Evolutionary conservation across 2,329 filamentous ascomycete species (phyloP).

Genomic region (Pleurostoma richardsiae): DNA sequence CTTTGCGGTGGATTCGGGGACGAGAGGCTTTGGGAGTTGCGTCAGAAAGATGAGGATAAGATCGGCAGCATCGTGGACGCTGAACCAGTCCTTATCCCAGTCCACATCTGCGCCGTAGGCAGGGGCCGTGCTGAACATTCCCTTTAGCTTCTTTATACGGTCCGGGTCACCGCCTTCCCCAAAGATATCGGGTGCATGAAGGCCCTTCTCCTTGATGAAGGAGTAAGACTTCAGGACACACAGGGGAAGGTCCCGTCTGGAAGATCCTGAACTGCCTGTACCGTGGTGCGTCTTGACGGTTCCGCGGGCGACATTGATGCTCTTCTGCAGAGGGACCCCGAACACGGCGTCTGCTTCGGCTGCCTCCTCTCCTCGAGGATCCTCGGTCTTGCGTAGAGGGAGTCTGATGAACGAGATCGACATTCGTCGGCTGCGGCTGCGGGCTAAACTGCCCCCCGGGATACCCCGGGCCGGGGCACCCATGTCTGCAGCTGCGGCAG

Average conservation of each 20-base stretch:
- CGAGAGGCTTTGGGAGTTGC: constrained; percentile 30
- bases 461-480: too few species aligned
- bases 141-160: constrained; percentile 27
- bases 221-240: constrained; percentile 33
- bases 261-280: constrained; percentile 22
- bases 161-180: constrained; percentile 24
- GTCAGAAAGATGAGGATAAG: constrained; percentile 32
- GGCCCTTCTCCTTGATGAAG: constrained; percentile 26
- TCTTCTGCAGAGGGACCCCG: constrained; percentile 31
- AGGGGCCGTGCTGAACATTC: constrained; percentile 27
- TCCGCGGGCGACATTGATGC: constrained; percentile 31
- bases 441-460: background rate
- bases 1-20: constrained; percentile 29
- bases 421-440: constrained; percentile 12
- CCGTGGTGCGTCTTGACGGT: constrained; percentile 30
- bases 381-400: constrained; percentile 18
- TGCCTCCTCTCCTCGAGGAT: constrained; percentile 16
- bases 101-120: constrained; percentile 28
- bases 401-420: constrained; percentile 25
- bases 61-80: constrained; percentile 34
- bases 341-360: constrained; percentile 26
- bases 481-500: too few species aligned
- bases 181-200: constrained; percentile 30
- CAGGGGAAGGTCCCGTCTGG: constrained; percentile 33
- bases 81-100: constrained; percentile 28